Base-by-base conservation (phyloP, 257 asterid species). In the Solanum dulcamara region DNA sequence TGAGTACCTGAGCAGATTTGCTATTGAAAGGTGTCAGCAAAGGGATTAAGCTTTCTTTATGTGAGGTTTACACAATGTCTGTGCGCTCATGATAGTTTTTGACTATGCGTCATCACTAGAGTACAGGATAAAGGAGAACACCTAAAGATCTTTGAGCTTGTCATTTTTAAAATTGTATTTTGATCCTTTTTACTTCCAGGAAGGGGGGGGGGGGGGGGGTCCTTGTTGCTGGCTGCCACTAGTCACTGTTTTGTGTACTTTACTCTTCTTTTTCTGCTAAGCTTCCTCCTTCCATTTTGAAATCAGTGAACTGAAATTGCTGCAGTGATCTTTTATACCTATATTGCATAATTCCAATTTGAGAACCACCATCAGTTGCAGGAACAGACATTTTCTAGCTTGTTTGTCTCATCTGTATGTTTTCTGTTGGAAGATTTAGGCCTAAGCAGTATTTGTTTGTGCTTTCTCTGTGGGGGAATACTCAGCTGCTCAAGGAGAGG, bases 401-500 rank as follows among this genome's bases (percentile, higher is more conserved):
- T 77, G n/a, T n/a, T 50, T 83, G 30, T 42, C 55, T 55, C 28
- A 17, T 57, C 64, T 75, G 22, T 62, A 15, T 57, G 74, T 86
- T 83, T 40, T 57, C 26, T 57, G 20, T 18, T n/a, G 10, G 44
- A 66, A 83, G n/a, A 66, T 44, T 75, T 79, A 67, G 55, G 50
- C 44, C 38, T 4, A 20, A 28, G 28, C 17, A 2, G 42, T 30
- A 17, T 60, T 50, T 77, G 48, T 30, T 33, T 75, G 20, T 32
- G 22, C 33, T 17, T 74, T 62, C 42, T 40, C 42, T 7, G 75
- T 30, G 30, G 74, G 51, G 38, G 74, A 81, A 82, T 75, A 84
- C 91, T 80, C 85, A 96, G 99, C 94, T 95, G 89, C 95, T 97
- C 59, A 97, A 94, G 90, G 99, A 97, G 87, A 95, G 91, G 86